Evolutionary conservation across 1,284 basidiomycete genomes (phyloP).

Genomic region (Sporisorium exsertum): DNA sequence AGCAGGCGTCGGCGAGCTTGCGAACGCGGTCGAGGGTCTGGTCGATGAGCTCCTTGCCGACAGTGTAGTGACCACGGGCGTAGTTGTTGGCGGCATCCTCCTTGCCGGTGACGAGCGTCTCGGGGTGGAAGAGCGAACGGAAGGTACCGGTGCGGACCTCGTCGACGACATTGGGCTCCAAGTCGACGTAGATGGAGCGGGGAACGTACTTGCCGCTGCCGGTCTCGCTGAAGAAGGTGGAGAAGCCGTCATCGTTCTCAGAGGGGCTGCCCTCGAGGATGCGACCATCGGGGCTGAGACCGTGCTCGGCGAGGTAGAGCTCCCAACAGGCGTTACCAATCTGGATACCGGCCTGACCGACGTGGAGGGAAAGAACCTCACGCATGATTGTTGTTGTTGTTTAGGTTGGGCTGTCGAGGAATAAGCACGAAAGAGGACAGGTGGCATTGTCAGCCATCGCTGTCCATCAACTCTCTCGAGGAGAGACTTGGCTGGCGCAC

Average conservation of each 20-base stretch:
- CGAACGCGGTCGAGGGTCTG: slow-evolving; percentile 95
- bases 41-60: slow-evolving; percentile 86
- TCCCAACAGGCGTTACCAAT: slow-evolving; percentile 76
- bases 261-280: slow-evolving; percentile 76
- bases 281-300: slow-evolving; percentile 74
- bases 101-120: slow-evolving; percentile 98
- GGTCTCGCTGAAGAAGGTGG: slow-evolving; percentile 78
- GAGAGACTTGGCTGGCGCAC: neutral
- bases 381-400: slow-evolving; percentile 48
- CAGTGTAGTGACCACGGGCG: slow-evolving; percentile 84
- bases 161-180: slow-evolving; percentile 95
- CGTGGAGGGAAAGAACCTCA: slow-evolving; percentile 90
- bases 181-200: slow-evolving; percentile 93
- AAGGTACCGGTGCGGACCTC: slow-evolving; percentile 95
- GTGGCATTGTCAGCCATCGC: slow-evolving; percentile 2
- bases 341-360: slow-evolving; percentile 95
- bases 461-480: neutral
- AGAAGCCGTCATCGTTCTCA: slow-evolving; percentile 88
- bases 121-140: slow-evolving; percentile 96
- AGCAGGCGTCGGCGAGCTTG: slow-evolving; percentile 96
- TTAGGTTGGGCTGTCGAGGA: slow-evolving; percentile 6
- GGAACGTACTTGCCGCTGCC: slow-evolving; percentile 83
- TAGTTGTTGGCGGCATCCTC: slow-evolving; percentile 99
- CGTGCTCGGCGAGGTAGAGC: slow-evolving; percentile 97
- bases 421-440: neutral